Base-by-base conservation (phyloP, 106 monocot genomes). In the Posidonia australis region DNA sequence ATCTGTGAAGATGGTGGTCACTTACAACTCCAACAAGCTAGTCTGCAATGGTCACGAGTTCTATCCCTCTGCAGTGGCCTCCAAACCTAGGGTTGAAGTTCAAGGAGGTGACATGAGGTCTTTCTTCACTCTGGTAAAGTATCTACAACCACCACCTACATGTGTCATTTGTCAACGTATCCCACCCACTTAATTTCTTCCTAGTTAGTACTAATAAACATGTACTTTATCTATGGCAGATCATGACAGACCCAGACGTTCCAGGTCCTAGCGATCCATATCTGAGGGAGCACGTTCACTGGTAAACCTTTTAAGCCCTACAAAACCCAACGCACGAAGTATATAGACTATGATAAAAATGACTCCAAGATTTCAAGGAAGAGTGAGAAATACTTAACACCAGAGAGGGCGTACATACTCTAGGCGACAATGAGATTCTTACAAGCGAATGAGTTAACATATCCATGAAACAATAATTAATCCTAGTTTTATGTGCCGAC, bases 211-310 rank as follows among this genome's bases (percentile, higher is more conserved):
- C n/a, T n/a, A 24, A 22, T n/a, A 54, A 5, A 14, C 16, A 22
- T n/a, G n/a, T n/a, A n/a, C n/a, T n/a, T 17, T 1, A 9, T 54
- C 19, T 32, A 3, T 44, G 2, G 32, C 64, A 92, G 92, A 64
- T 93, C 10, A 85, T 93, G 85, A 85, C 76, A 43, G 88, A 93
- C 61, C 92, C 88, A 22, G 92, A 88, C 71, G 88, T 77, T 13
- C 92, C 85, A 29, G 83, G 88, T 0, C 92, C 88, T 14, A 93
- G 92, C 66, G 88, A 93, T 71, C 92, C 92, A 32, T 88, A 88
- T 46, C 80, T 88, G 3, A 84, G 92, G 60, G 92, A 92, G 68
- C 85, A 88, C 62, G 62, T 93, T 9, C 92, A 93, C 63, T 92
- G 92, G 92, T 88, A 85, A 61, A 49, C 16, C 3, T 5, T 23